A percentile compares a stretch with the other conserved stretches of the same genome.
phyloP scores from a whole-genome alignment of 2,329 filamentous ascomycete genomes.

The Neophaeococcomyces aloes region DNA sequence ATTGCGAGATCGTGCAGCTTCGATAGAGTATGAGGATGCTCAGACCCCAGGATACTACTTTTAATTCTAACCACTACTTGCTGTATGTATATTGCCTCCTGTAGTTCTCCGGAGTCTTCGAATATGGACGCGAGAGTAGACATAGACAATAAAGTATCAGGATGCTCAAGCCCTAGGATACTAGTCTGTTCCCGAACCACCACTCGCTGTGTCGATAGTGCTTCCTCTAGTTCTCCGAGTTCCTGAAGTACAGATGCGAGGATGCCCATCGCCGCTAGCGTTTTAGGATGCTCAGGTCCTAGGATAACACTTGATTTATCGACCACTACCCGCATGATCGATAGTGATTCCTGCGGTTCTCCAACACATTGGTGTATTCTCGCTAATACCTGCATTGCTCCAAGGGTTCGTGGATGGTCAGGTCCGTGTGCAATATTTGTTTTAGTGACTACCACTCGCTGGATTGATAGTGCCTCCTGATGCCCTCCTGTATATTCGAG shows the following conservation, averaged over 20 bases:
- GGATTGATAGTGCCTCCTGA: slow-evolving; percentile 14
- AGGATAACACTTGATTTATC: slow-evolving; percentile 19
- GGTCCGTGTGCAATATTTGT: slow-evolving; percentile 20
- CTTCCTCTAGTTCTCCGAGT: slow-evolving; percentile 10
- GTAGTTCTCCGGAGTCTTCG: too few relatives aligned
- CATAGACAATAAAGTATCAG: too few relatives aligned
- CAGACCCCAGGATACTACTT: too few relatives aligned
- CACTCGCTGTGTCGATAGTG: neutral
- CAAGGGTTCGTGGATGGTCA: slow-evolving; percentile 23
- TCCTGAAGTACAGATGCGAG: slow-evolving; percentile 14
- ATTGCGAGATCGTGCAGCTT: too few relatives aligned
- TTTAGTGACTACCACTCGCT: slow-evolving; percentile 9
- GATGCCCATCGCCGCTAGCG: slow-evolving; percentile 19
- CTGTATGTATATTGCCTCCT: too few relatives aligned
- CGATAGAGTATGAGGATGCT: too few relatives aligned
- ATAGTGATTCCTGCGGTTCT: slow-evolving; percentile 10
- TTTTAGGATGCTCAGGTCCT: slow-evolving; percentile 23
- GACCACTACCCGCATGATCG: too few relatives aligned
- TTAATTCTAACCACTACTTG: too few relatives aligned
- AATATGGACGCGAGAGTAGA: too few relatives aligned
- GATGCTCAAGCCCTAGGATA: slow-evolving; percentile 21
- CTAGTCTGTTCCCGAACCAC: slow-evolving; percentile 11
- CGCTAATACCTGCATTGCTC: slow-evolving; percentile 20
- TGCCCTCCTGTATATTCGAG: slow-evolving; percentile 17
- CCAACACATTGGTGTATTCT: slow-evolving; percentile 8